Percentiles rank a stretch among this genome's conserved stretches.
These are phyloP conservation scores for Linum trigynum DNA, from an alignment of 345 rosid genomes.

Conservation along the genomic window DNA sequence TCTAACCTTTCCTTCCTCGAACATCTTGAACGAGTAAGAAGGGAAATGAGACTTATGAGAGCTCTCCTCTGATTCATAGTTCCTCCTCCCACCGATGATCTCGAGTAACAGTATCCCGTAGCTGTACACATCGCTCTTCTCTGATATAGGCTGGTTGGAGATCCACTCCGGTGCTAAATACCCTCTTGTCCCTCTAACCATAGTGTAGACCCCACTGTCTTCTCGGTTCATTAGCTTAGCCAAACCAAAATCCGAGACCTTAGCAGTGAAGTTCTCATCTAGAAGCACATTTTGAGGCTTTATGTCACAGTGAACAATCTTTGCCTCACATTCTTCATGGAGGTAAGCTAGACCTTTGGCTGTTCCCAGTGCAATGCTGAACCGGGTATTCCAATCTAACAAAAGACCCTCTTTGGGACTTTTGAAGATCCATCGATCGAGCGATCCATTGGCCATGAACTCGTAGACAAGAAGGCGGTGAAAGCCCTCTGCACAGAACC, in stretches of 20 bases:
- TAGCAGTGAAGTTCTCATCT: slow-evolving; percentile 34
- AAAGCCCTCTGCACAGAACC: slow-evolving; percentile 41
- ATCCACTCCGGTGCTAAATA: slow-evolving; percentile 66
- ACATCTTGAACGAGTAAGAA: slow-evolving; percentile 42
- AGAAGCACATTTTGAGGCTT: slow-evolving; percentile 45
- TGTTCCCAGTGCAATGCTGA: slow-evolving; percentile 32
- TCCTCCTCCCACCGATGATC: slow-evolving; percentile 49
- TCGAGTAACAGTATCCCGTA: slow-evolving; percentile 45
- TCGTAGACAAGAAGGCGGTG: slow-evolving; percentile 53
- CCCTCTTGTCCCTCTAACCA: slow-evolving; percentile 48
- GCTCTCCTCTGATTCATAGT: slow-evolving; percentile 20
- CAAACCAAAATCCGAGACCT: slow-evolving; percentile 46
- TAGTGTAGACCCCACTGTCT: slow-evolving; percentile 37
- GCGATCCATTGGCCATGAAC: slow-evolving; percentile 42
- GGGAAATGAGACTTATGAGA: slow-evolving; percentile 35
- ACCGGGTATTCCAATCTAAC: slow-evolving; percentile 35
- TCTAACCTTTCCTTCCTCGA: slow-evolving; percentile 27
- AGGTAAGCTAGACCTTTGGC: slow-evolving; percentile 47
- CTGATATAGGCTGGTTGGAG: slow-evolving; percentile 39
- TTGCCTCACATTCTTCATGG: slow-evolving; percentile 41
- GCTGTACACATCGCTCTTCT: slow-evolving; percentile 50
- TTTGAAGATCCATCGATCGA: slow-evolving; percentile 41
- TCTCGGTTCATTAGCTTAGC: slow-evolving; percentile 45
- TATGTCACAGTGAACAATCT: slow-evolving; percentile 44
- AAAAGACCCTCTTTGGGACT: slow-evolving; percentile 14